phyloP scores from a whole-genome alignment of 345 rosid genomes.

The Sisymbrium altissimum region DNA sequence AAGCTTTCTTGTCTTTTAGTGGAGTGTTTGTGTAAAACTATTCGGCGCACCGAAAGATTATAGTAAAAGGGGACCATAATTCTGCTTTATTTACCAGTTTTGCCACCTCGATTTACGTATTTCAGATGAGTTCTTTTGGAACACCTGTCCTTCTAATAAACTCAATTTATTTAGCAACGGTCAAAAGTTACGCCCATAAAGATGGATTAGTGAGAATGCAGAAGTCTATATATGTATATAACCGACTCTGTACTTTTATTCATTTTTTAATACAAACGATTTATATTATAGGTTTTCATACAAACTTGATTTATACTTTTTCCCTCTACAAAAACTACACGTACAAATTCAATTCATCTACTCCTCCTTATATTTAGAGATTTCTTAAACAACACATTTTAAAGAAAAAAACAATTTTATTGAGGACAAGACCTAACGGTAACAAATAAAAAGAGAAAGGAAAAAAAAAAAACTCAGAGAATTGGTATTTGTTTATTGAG shows the following conservation, averaged over 20 bases:
- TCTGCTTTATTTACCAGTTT: slow-evolving; percentile 3
- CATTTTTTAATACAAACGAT: neutral
- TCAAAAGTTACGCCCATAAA: slow-evolving; percentile 8
- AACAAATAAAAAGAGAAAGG: neutral
- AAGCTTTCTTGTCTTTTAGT: slow-evolving; percentile 25
- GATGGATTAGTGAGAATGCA: neutral
- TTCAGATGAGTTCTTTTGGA: slow-evolving; percentile 12
- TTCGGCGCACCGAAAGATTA: slow-evolving; percentile 27
- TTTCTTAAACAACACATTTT: neutral
- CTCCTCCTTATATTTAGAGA: neutral
- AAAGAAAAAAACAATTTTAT: neutral
- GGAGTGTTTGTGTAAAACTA: neutral
- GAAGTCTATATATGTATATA: neutral
- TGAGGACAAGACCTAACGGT: slow-evolving; percentile 24
- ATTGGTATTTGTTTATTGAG: neutral
- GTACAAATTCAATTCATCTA: slow-evolving; percentile 14
- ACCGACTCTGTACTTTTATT: neutral
- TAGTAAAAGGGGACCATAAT: slow-evolving; percentile 11
- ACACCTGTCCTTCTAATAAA: slow-evolving; percentile 14
- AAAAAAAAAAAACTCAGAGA: neutral
- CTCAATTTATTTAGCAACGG: slow-evolving; percentile 23
- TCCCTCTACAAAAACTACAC: neutral
- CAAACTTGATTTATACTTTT: neutral
- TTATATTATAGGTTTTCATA: neutral
- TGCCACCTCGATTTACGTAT: slow-evolving; percentile 30